These are phyloP conservation scores for Aspergillus sclerotioniger DNA, from an alignment of 495 filamentous ascomycete species.

Conservation along the genomic window DNA sequence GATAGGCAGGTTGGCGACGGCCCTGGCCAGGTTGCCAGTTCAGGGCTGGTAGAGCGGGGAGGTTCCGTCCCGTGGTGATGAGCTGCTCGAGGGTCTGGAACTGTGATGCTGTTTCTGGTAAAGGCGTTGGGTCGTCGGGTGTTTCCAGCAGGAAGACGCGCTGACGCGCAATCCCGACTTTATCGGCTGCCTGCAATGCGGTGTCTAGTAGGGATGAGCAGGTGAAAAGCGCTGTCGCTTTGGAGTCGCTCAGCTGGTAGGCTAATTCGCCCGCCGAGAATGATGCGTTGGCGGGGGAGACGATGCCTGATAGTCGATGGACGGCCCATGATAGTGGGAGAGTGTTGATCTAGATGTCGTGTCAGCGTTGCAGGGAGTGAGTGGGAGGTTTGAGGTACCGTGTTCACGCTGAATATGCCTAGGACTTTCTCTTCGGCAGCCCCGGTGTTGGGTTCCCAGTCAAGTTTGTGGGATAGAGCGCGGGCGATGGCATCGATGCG, in stretches of 20 bases:
- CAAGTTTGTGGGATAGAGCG: constrained; percentile 10
- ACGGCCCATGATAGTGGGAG: constrained; percentile 18
- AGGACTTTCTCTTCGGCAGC: constrained; percentile 39
- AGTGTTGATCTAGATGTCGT: constrained; percentile 12
- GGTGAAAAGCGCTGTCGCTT: constrained; percentile 8
- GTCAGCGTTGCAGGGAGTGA: not conserved
- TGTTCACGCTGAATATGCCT: constrained; percentile 34
- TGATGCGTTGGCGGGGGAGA: constrained; percentile 13
- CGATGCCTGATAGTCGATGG: constrained; percentile 17
- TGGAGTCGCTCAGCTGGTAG: constrained; percentile 13
- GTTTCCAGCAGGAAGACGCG: constrained; percentile 8
- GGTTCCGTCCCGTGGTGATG: constrained; percentile 3
- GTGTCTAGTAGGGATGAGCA: constrained; percentile 13
- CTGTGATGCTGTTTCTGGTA: too few relatives aligned
- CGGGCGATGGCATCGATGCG: constrained; percentile 13
- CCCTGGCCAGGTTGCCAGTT: constrained; percentile 9
- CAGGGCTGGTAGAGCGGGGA: constrained; percentile 7
- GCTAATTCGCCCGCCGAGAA: constrained; percentile 13
- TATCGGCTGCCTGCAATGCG: constrained; percentile 1
- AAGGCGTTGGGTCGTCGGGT: constrained; percentile 1
- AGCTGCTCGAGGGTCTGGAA: constrained; percentile 13
- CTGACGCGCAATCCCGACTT: constrained; percentile 6
- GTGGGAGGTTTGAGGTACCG: constrained; percentile 8
- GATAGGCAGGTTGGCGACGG: constrained; percentile 13
- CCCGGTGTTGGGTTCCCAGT: constrained; percentile 19